Percentiles rank a stretch among this genome's conserved stretches.
phyloP scores from a whole-genome alignment of 331 rosid species.

The Rhamnella rubrinervis region DNA sequence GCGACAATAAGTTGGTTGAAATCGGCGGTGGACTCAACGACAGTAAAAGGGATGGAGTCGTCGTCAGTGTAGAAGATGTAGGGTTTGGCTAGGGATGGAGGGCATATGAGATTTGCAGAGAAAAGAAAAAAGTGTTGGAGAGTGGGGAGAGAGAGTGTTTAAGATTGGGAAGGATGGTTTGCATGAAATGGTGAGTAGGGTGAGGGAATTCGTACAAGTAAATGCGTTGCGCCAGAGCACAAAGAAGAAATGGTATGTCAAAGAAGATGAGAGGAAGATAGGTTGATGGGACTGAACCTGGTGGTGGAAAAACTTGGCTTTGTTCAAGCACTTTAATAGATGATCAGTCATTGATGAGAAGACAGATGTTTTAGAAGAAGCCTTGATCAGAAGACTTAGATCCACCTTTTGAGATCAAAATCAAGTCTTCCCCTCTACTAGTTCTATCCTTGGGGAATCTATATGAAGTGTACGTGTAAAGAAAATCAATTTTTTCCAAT shows the following conservation, averaged over 20 bases:
- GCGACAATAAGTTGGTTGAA: slow-evolving; percentile 21
- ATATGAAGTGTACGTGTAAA: no score
- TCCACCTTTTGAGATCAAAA: no score
- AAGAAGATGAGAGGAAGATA: slow-evolving; percentile 46
- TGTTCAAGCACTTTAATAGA: slow-evolving; percentile 25
- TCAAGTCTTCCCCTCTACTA: no score
- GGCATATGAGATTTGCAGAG: slow-evolving; percentile 24
- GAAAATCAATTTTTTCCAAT: no score
- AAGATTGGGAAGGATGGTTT: slow-evolving; percentile 41
- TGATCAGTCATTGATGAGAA: background rate
- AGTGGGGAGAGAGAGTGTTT: slow-evolving; percentile 46
- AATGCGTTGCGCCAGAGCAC: slow-evolving; percentile 33
- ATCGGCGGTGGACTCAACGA: slow-evolving; percentile 32
- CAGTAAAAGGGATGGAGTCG: slow-evolving; percentile 23
- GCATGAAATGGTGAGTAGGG: slow-evolving; percentile 40
- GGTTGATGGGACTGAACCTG: slow-evolving; percentile 40
- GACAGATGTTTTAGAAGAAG: no score
- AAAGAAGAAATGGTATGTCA: slow-evolving; percentile 38
- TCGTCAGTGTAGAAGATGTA: slow-evolving; percentile 24
- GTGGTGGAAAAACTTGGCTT: slow-evolving; percentile 38
- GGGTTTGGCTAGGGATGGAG: slow-evolving; percentile 40
- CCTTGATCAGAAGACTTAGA: no score
- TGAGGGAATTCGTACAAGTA: slow-evolving; percentile 51
- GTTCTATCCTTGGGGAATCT: no score
- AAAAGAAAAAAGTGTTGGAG: slow-evolving; percentile 54